phyloP scores from a whole-genome alignment of 345 rosid genomes.

The Lagerstroemia speciosa region DNA sequence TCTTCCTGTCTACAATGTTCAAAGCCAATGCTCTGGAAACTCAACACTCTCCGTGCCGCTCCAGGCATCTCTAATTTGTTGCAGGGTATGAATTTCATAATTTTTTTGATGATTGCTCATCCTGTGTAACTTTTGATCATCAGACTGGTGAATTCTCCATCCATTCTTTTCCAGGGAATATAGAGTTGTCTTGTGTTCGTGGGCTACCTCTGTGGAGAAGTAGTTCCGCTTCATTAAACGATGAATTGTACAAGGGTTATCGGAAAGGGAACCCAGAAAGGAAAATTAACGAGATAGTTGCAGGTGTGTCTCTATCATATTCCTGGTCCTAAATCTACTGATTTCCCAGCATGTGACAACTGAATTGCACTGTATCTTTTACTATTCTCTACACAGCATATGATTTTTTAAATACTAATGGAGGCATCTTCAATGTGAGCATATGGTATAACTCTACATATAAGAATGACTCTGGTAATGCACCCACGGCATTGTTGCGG shows the following conservation, averaged over 20 bases:
- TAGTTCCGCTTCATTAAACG: slow-evolving; percentile 52
- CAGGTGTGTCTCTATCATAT: slow-evolving; percentile 41
- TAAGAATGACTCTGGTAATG: slow-evolving; percentile 15
- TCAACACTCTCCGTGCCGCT: slow-evolving; percentile 25
- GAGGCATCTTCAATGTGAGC: slow-evolving; percentile 47
- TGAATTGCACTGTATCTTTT: neutral
- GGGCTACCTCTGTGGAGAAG: slow-evolving; percentile 61
- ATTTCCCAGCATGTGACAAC: neutral
- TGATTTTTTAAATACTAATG: slow-evolving; percentile 64
- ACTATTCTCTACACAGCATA: slow-evolving; percentile 40
- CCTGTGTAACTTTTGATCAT: neutral
- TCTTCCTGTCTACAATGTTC: slow-evolving; percentile 48
- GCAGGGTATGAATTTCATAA: slow-evolving; percentile 30
- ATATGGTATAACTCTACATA: slow-evolving; percentile 75
- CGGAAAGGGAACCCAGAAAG: slow-evolving; percentile 49
- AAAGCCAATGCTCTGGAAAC: slow-evolving; percentile 36
- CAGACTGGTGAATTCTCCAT: neutral
- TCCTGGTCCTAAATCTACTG: slow-evolving; percentile 1
- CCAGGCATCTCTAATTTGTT: slow-evolving; percentile 9
- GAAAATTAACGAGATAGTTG: slow-evolving; percentile 59
- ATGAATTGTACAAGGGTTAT: slow-evolving; percentile 65
- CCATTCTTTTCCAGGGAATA: slow-evolving; percentile 8
- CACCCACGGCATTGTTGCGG: slow-evolving; percentile 32
- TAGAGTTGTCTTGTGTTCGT: slow-evolving; percentile 51
- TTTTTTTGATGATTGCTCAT: neutral